These are phyloP conservation scores for Closterium sp. DNA, from an alignment of 139 green algal species.

Conservation along the genomic window DNA sequence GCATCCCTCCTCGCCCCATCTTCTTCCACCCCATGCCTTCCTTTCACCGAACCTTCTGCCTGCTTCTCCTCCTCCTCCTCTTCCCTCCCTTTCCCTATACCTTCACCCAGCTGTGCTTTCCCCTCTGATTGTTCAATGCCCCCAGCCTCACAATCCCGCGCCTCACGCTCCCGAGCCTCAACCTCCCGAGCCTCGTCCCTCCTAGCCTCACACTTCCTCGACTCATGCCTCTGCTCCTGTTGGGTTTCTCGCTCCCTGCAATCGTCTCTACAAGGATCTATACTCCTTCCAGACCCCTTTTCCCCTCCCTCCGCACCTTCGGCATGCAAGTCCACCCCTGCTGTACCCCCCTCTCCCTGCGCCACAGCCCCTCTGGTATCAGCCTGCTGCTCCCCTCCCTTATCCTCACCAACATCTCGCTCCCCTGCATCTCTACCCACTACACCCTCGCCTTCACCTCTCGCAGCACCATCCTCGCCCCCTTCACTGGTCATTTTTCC, in stretches of 20 bases:
- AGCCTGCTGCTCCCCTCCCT: neutral
- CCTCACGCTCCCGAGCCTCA: too few species aligned
- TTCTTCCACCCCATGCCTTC: too few species aligned
- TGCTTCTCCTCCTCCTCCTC: too few species aligned
- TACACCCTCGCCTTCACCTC: neutral
- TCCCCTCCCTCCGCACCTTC: neutral
- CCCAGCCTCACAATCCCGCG: too few species aligned
- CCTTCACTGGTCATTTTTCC: neutral
- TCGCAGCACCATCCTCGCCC: neutral
- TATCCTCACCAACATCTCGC: neutral
- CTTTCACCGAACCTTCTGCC: too few species aligned
- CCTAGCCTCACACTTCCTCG: too few species aligned
- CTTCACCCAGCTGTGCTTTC: too few species aligned
- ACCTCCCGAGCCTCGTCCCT: too few species aligned
- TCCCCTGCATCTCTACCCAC: neutral
- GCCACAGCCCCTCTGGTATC: neutral
- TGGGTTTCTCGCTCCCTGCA: too few species aligned
- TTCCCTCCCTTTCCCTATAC: too few species aligned
- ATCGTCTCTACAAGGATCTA: neutral
- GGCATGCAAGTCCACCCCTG: neutral
- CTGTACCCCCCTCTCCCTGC: neutral
- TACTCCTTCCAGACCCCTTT: neutral
- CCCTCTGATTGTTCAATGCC: too few species aligned
- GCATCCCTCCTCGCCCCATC: neutral
- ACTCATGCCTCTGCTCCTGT: too few species aligned